These are phyloP conservation scores for Penicillium bialowiezense DNA, from an alignment of 495 filamentous ascomycete species.

Conservation along the genomic window DNA sequence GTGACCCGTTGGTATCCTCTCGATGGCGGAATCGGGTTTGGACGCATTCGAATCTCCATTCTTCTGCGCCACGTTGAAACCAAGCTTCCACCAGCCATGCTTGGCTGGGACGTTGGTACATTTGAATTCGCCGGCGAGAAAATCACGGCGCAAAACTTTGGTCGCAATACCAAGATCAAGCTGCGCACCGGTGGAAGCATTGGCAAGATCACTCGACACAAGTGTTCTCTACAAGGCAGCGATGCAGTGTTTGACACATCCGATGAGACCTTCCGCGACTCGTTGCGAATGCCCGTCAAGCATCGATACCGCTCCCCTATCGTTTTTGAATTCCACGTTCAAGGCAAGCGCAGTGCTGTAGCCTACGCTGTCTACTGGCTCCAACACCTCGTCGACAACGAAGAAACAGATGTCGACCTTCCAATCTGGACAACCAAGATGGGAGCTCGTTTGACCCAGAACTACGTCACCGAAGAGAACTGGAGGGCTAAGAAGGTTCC, in stretches of 20 bases:
- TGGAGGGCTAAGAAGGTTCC: slow-evolving; percentile 55
- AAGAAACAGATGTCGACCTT: slow-evolving; percentile 70
- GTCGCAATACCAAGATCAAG: slow-evolving; percentile 60
- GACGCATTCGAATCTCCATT: slow-evolving; percentile 83
- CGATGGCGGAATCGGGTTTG: slow-evolving; percentile 73
- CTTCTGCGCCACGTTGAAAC: slow-evolving; percentile 86
- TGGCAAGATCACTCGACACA: slow-evolving; percentile 59
- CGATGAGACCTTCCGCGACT: slow-evolving; percentile 50
- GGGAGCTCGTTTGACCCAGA: slow-evolving; percentile 73
- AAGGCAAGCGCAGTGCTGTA: slow-evolving; percentile 64
- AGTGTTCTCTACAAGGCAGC: slow-evolving; percentile 58
- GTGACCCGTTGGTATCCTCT: slow-evolving; percentile 68
- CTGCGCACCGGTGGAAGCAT: slow-evolving; percentile 82
- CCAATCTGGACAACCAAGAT: slow-evolving; percentile 84
- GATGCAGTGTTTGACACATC: slow-evolving; percentile 67
- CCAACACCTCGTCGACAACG: slow-evolving; percentile 76
- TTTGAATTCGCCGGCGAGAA: slow-evolving; percentile 77
- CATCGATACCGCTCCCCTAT: slow-evolving; percentile 85
- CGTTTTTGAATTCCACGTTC: slow-evolving; percentile 77
- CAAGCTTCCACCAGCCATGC: slow-evolving; percentile 71
- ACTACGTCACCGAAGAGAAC: slow-evolving; percentile 80
- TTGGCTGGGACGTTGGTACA: slow-evolving; percentile 91
- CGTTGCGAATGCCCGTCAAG: slow-evolving; percentile 78
- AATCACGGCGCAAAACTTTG: slow-evolving; percentile 58
- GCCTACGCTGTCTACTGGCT: slow-evolving; percentile 84